These are phyloP conservation scores for Candida pseudoglaebosa DNA, from an alignment of 805 yeast genomes.

Conservation along the genomic window DNA sequence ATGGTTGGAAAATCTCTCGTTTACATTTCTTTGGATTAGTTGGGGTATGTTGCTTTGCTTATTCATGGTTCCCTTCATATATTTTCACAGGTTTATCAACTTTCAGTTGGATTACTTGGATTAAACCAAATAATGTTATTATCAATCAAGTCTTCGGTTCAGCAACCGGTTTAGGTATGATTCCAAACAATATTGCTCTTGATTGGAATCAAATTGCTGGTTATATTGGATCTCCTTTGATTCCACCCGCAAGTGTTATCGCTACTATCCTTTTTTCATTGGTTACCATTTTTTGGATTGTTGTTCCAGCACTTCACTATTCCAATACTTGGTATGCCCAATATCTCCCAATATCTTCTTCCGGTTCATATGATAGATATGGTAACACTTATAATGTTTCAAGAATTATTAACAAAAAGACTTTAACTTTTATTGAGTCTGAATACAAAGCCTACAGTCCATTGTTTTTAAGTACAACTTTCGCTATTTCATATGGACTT, in stretches of 20 bases:
- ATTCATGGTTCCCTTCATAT: conserved; percentile 61
- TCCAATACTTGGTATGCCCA: conserved; percentile 56
- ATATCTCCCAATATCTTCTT: conserved; percentile 51
- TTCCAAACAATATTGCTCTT: conserved; percentile 62
- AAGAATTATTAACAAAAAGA: conserved; percentile 39
- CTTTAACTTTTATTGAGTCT: conserved; percentile 39
- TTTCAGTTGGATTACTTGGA: conserved; percentile 68
- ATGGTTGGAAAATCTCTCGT: conserved; percentile 60
- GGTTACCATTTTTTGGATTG: conserved; percentile 48
- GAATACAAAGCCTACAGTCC: conserved; percentile 61
- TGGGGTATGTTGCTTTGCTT: conserved; percentile 38
- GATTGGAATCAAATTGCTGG: conserved; percentile 65
- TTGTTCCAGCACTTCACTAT: conserved; percentile 53
- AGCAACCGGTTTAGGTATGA: conserved; percentile 55
- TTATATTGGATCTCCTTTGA: conserved; percentile 57
- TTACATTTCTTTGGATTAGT: conserved; percentile 45
- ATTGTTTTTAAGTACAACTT: conserved; percentile 54
- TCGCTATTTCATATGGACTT: conserved; percentile 56
- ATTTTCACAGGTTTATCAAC: conserved; percentile 55
- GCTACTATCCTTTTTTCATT: conserved; percentile 37
- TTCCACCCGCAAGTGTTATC: conserved; percentile 56
- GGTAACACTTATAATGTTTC: conserved; percentile 48
- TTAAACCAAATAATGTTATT: conserved; percentile 53
- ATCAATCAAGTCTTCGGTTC: conserved; percentile 66
- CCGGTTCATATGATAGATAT: conserved; percentile 47